Percentiles rank a stretch among this genome's conserved stretches.
Evolutionary conservation across 306 rosid species (phyloP).

Genomic region (Prinsepia uniflora): DNA sequence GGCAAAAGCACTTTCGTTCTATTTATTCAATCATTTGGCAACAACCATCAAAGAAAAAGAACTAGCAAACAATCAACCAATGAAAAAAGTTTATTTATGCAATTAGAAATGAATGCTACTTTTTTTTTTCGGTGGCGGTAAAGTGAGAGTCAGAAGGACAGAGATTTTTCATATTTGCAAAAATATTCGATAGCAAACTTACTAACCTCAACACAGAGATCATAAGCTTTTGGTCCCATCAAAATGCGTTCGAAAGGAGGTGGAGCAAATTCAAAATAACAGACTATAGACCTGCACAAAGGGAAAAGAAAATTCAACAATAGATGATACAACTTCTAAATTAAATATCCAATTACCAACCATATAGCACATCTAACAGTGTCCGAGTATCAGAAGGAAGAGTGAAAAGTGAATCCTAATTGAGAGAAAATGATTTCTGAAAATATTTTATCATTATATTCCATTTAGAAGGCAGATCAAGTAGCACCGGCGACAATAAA

Average conservation of each 20-base stretch:
- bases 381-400: not conserved
- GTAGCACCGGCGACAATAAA: not conserved
- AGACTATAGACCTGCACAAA: conserved; percentile 58
- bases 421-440: too few species aligned
- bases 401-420: too few species aligned
- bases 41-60: not conserved
- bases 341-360: conserved; percentile 1
- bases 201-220: conserved; percentile 42
- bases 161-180: conserved; percentile 8
- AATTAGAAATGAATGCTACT: not conserved
- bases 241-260: conserved; percentile 73
- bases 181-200: not conserved
- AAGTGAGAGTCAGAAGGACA: not conserved
- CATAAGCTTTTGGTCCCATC: conserved; percentile 22
- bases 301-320: conserved; percentile 8
- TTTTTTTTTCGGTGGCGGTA: not conserved
- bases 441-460: too few species aligned
- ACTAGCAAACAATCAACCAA: not conserved
- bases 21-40: not conserved
- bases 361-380: not conserved
- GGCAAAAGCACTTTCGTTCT: not conserved
- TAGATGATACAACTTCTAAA: not conserved
- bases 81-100: not conserved
- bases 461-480: too few species aligned
- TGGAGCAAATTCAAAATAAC: conserved; percentile 71